Conservation (phyloP, 495 filamentous ascomycete species). For the Xylaria longipes region DNA sequence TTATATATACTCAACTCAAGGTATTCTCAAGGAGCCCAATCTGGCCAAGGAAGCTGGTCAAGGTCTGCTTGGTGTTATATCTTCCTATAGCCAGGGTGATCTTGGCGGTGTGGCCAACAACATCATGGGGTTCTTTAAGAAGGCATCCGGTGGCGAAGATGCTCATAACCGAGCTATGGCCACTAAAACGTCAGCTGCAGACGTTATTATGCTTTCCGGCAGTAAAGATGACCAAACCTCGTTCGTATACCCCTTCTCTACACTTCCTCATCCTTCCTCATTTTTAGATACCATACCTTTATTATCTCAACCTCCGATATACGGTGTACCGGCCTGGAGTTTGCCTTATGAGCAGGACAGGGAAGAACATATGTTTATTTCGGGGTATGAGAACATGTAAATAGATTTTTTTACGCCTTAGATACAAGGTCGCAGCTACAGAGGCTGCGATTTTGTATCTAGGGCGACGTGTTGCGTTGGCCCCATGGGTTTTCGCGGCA, state of each 20-base stretch:
- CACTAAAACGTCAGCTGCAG: conserved; percentile 93
- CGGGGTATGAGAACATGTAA: conserved; percentile 29
- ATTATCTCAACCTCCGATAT: conserved; percentile 20
- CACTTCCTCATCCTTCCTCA: conserved; percentile 31
- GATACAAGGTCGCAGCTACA: conserved; percentile 43
- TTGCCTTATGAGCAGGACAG: conserved; percentile 6
- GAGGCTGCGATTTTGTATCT: conserved; percentile 53
- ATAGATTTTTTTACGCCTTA: conserved; percentile 43
- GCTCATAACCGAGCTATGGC: conserved; percentile 78
- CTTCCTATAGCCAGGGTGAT: conserved; percentile 89
- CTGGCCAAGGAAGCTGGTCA: conserved; percentile 97
- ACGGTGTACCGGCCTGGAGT: not conserved
- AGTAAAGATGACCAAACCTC: conserved; percentile 96
- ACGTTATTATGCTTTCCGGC: conserved; percentile 97
- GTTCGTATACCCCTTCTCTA: conserved; percentile 63
- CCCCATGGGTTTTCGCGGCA: conserved; percentile 24
- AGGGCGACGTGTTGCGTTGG: conserved; percentile 64
- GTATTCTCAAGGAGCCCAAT: conserved; percentile 97
- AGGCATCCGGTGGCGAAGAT: conserved; percentile 84
- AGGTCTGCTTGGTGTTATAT: conserved; percentile 88
- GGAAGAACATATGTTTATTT: conserved; percentile 2
- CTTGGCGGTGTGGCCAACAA: conserved; percentile 80
- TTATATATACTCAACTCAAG: conserved; percentile 95
- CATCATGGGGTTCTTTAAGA: conserved; percentile 89
- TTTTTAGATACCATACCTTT: conserved; percentile 23